Percentiles rank a stretch among this genome's conserved stretches.
Evolutionary conservation across 495 filamentous ascomycete species (phyloP).

Genomic region (Penicillium macrosclerotiorum): DNA sequence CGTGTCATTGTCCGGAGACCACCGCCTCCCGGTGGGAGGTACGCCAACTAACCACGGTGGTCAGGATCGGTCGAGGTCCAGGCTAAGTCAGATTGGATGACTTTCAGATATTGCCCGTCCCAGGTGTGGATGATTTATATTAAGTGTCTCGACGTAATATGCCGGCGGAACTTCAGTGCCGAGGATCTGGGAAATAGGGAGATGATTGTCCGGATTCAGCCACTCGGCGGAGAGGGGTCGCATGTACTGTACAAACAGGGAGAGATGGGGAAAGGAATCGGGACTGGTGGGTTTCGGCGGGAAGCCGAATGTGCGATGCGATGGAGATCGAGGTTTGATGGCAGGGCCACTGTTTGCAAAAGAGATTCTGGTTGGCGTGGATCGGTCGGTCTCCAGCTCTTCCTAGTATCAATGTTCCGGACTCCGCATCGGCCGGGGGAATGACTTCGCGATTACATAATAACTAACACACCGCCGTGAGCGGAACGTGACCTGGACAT

Average conservation of each 20-base stretch:
- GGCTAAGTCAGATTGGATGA: neutral
- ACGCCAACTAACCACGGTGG: constrained; percentile 4
- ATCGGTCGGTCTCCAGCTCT: neutral
- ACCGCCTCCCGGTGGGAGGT: constrained; percentile 30
- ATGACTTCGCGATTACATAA: constrained; percentile 18
- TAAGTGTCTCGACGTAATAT: constrained; percentile 1
- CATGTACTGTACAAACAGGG: no score
- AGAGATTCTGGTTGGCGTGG: neutral
- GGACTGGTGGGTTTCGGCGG: no score
- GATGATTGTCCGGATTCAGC: constrained; percentile 3
- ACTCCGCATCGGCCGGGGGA: constrained; percentile 17
- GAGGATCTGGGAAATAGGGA: neutral
- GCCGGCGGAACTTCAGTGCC: constrained; percentile 7
- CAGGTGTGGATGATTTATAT: no score
- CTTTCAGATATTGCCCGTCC: no score
- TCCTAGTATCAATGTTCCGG: neutral
- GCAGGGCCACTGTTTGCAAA: neutral
- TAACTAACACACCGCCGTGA: neutral
- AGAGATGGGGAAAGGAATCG: no score
- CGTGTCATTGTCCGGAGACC: constrained; percentile 46
- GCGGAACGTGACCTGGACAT: neutral
- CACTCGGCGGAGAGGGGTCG: constrained; percentile 6
- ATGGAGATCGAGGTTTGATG: no score
- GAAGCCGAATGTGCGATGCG: no score
- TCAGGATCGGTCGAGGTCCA: no score